Percentiles rank a stretch among this genome's conserved stretches.
Evolutionary conservation across 176 grass and related monocot species (phyloP).

Genomic region (Musa schizocarpa): DNA sequence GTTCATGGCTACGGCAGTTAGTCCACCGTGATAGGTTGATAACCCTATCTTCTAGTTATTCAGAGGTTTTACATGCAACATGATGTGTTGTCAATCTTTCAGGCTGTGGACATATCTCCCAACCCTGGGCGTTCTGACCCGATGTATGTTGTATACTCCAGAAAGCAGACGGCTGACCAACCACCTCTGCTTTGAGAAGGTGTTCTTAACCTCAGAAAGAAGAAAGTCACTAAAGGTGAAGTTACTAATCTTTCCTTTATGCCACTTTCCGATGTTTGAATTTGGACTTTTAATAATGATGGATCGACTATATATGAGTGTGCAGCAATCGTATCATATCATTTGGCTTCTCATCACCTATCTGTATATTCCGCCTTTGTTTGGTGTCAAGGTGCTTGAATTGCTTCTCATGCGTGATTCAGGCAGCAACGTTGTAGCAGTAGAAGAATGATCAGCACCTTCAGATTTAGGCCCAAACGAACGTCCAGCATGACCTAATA

Average conservation of each 20-base stretch:
- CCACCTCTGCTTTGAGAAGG: background rate
- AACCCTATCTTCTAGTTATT: background rate
- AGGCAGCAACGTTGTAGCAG: too few species aligned
- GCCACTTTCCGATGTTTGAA: too few species aligned
- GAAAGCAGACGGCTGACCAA: conserved; percentile 29
- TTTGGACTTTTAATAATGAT: too few species aligned
- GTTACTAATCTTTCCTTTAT: background rate
- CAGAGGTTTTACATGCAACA: background rate
- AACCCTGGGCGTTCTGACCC: conserved; percentile 76
- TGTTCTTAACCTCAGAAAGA: background rate
- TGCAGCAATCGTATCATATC: too few species aligned
- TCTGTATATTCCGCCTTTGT: too few species aligned
- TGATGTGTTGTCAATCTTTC: conserved; percentile 13
- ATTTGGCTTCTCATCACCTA: too few species aligned
- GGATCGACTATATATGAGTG: too few species aligned
- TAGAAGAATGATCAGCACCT: too few species aligned
- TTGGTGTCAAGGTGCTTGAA: too few species aligned
- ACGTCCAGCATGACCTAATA: too few species aligned
- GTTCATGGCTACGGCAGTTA: background rate
- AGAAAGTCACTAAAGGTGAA: background rate
- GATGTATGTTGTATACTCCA: conserved; percentile 77
- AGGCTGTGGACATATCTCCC: conserved; percentile 88
- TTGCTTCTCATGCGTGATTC: too few species aligned
- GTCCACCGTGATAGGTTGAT: background rate
- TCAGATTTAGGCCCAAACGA: too few species aligned